phyloP scores from a whole-genome alignment of 345 rosid genomes.

The Pugionium dolabratum region DNA sequence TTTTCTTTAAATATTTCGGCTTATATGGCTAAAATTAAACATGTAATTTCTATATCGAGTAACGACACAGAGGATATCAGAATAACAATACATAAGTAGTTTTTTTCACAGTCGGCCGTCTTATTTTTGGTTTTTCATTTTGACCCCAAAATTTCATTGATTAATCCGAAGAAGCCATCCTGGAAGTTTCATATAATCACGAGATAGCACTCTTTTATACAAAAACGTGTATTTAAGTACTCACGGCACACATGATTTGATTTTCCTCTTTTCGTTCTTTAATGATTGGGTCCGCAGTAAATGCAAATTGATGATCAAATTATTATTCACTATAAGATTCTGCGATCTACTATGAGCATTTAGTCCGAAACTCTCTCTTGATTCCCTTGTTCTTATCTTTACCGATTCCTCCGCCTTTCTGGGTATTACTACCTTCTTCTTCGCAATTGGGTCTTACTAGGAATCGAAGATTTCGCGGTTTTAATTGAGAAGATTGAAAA shows the following conservation, averaged over 20 bases:
- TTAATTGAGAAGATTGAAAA: too few relatives aligned
- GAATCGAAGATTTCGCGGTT: background rate
- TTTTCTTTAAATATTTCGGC: background rate
- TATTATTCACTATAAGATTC: constrained; percentile 11
- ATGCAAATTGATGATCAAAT: constrained; percentile 22
- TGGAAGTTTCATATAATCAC: constrained; percentile 4
- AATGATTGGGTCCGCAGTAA: constrained; percentile 32
- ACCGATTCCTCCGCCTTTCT: constrained; percentile 13
- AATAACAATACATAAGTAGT: constrained; percentile 12
- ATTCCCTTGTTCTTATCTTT: constrained; percentile 8
- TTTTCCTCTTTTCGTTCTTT: background rate
- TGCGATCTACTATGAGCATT: background rate
- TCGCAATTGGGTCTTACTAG: constrained; percentile 6
- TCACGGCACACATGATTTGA: constrained; percentile 12
- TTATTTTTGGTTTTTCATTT: background rate
- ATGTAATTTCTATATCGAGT: background rate
- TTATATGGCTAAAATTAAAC: background rate
- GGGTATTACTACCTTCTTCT: background rate
- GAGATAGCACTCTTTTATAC: background rate
- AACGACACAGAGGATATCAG: background rate
- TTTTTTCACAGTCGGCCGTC: background rate
- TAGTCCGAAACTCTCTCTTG: constrained; percentile 22
- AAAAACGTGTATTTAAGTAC: background rate
- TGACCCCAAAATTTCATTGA: background rate
- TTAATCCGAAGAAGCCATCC: background rate